Evolutionary conservation across 495 filamentous ascomycete genomes (phyloP).

Genomic region (Aspergillus haitiensis): DNA sequence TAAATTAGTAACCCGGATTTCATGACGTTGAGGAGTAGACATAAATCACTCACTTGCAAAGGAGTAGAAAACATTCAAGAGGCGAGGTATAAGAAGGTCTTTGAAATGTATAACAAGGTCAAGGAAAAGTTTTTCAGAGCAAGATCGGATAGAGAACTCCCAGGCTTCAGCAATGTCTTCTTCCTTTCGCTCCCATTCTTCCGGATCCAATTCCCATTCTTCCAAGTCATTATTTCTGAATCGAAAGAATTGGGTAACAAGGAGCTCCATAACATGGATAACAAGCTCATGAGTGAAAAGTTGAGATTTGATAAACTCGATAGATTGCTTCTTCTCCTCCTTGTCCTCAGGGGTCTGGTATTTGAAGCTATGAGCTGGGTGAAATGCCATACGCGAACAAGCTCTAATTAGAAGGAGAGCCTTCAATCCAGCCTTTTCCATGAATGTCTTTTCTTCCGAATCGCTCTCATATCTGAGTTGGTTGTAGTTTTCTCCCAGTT

Average conservation of each 20-base stretch:
- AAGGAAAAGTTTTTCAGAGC: slow-evolving; percentile 89
- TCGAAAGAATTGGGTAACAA: slow-evolving; percentile 85
- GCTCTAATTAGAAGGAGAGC: slow-evolving; percentile 80
- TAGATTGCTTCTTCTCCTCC: slow-evolving; percentile 64
- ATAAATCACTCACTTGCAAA: slow-evolving; percentile 57
- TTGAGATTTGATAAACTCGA: slow-evolving; percentile 62
- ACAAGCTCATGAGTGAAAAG: slow-evolving; percentile 76
- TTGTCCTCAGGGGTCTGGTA: slow-evolving; percentile 71
- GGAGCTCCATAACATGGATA: slow-evolving; percentile 71
- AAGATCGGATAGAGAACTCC: slow-evolving; percentile 86
- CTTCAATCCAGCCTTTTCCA: slow-evolving; percentile 76
- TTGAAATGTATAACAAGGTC: slow-evolving; percentile 88
- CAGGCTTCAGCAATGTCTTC: slow-evolving; percentile 75
- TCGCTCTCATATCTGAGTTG: slow-evolving; percentile 53
- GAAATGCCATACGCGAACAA: slow-evolving; percentile 80
- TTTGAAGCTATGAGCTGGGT: slow-evolving; percentile 74
- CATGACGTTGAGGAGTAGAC: too few relatives aligned
- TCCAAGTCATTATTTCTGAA: slow-evolving; percentile 82
- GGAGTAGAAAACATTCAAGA: slow-evolving; percentile 75
- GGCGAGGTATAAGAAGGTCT: slow-evolving; percentile 67
- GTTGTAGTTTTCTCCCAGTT: slow-evolving; percentile 69
- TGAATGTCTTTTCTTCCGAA: slow-evolving; percentile 54
- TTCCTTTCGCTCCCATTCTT: slow-evolving; percentile 88
- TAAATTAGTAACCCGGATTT: neutral
- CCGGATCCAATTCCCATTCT: slow-evolving; percentile 88